Evolutionary conservation across 441 rosid species (phyloP).

Genomic region (Dalechampia spathulata): DNA sequence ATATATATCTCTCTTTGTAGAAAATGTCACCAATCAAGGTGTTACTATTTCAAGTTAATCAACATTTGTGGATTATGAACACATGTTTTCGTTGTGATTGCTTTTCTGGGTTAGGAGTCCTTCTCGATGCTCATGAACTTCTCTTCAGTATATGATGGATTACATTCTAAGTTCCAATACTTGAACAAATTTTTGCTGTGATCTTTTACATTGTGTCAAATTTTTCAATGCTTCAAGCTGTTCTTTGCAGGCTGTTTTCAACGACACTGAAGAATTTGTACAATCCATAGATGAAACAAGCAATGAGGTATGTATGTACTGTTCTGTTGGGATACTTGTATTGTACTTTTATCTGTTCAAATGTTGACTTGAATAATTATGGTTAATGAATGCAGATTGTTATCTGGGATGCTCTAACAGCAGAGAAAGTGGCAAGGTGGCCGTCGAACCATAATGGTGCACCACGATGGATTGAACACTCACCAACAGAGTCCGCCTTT

Average conservation of each 20-base stretch:
- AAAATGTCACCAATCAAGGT: no score
- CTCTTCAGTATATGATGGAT: not conserved
- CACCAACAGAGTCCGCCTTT: slow-evolving; percentile 67
- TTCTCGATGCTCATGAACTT: not conserved
- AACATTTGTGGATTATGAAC: no score
- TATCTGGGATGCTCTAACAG: slow-evolving; percentile 69
- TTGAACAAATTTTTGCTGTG: no score
- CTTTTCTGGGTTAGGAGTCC: not conserved
- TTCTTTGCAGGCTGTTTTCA: slow-evolving; percentile 66
- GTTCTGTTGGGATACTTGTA: not conserved
- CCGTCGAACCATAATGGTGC: slow-evolving; percentile 66
- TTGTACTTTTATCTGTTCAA: not conserved
- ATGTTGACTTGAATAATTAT: not conserved
- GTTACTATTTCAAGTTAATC: no score
- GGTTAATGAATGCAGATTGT: slow-evolving; percentile 43
- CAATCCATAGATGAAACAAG: slow-evolving; percentile 47
- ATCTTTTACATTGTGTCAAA: not conserved
- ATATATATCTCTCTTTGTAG: no score
- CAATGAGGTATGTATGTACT: slow-evolving; percentile 46
- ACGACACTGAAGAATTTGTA: slow-evolving; percentile 77
- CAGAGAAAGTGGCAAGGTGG: slow-evolving; percentile 71
- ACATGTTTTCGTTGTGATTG: no score
- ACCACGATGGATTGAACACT: slow-evolving; percentile 82
- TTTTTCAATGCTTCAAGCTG: slow-evolving; percentile 4
- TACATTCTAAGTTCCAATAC: not conserved